Evolutionary conservation across 2,329 filamentous ascomycete genomes (phyloP).

Genomic region (Aureobasidium pullulans): DNA sequence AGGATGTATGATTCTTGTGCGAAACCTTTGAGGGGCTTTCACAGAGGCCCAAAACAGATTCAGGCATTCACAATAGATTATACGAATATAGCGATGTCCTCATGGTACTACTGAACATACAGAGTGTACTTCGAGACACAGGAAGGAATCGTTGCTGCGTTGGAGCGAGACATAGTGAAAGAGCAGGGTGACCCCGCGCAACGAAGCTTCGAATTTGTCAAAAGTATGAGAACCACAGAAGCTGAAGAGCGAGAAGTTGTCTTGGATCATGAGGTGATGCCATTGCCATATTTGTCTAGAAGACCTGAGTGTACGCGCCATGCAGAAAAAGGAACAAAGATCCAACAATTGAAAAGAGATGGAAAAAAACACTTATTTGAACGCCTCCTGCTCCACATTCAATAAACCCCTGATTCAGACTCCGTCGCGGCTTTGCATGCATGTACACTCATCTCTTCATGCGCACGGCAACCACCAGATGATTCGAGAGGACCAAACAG

Average conservation of each 20-base stretch:
- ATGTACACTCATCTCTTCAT: constrained; percentile 6
- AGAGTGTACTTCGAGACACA: too few species aligned
- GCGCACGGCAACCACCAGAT: not conserved
- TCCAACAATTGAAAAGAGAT: not conserved
- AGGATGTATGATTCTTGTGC: too few species aligned
- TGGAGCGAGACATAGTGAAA: too few species aligned
- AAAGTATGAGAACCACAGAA: not conserved
- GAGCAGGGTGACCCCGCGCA: too few species aligned
- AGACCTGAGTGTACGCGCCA: not conserved
- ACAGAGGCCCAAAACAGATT: too few species aligned
- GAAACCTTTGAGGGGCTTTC: too few species aligned
- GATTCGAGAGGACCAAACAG: not conserved
- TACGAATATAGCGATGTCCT: too few species aligned
- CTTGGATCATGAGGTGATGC: not conserved
- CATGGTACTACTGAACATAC: too few species aligned
- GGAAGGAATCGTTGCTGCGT: too few species aligned
- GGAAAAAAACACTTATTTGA: not conserved
- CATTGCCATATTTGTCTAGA: not conserved
- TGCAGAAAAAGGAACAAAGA: not conserved
- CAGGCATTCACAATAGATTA: too few species aligned
- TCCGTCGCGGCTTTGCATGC: constrained; percentile 4
- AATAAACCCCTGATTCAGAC: not conserved
- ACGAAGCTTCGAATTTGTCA: not conserved
- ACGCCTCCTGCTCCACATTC: not conserved
- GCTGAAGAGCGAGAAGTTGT: not conserved